Evolutionary conservation across 176 grass and related monocot species (phyloP), one percentile per base, ranked within the genome.

Genomic region (Saccharum officinarum): DNA sequence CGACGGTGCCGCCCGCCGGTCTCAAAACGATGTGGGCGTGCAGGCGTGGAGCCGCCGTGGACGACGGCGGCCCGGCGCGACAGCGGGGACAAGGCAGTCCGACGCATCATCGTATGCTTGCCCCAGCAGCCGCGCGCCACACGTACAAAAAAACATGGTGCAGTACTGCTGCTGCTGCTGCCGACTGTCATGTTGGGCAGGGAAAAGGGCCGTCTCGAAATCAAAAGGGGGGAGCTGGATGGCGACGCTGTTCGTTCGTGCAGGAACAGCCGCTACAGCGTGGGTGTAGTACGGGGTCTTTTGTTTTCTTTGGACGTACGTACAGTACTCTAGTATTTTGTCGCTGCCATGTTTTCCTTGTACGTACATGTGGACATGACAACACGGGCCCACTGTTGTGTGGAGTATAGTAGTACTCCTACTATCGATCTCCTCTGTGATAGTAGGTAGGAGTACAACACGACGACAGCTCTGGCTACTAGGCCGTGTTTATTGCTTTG

Each of bases 81-180:
- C 49, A 18, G 49, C 49, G 0, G 4, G 49, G 49, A 12, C 14
- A 14, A 52, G 16, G 0, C 49, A 52, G 49, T 52, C 60, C 25
- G 61, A 64, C 61, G 61, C 61, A 78, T 69, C 86, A 76, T 82
- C 69, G 86, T 87, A 82, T 82, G 11, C 34, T 40, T 59, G 70
- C 78, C 78, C 22, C 85, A 82, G 68, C 47, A 14, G 31, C 63
- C 25, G 7, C 79, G 30, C 39, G 10, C 26, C 79, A 69, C 79
- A 76, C 82, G 79, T 82, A 87, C 79, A 82, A 36, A n/a, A 76
- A 76, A 76, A 87, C 82, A 73, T 64, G 50, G 67, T 12, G 55
- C 18, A 22, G 57, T 25, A 25, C 57, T 4, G 28, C 61, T 38
- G 36, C 5, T 8, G 39, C 11, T 3, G 45, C 13, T 26, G 67